Percentiles rank a stretch among this genome's conserved stretches.
These are phyloP conservation scores for Candida cerambycidarum DNA, from an alignment of 805 yeast species.

Conservation along the genomic window DNA sequence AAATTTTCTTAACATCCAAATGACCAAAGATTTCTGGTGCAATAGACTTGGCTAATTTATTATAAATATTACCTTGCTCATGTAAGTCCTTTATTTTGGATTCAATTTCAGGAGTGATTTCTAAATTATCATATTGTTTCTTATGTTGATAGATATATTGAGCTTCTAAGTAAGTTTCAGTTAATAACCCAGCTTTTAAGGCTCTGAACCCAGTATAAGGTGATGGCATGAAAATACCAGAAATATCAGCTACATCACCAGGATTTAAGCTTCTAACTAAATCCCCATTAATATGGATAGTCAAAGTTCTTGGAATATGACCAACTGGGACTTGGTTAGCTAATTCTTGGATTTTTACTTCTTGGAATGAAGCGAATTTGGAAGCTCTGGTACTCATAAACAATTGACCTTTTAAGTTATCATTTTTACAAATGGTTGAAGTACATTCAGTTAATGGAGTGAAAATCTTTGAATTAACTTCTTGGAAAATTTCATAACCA, in stretches of 20 bases:
- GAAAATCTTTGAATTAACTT: constrained; percentile 79
- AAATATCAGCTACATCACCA: constrained; percentile 91
- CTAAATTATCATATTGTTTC: constrained; percentile 72
- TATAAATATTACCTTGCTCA: constrained; percentile 68
- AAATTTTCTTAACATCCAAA: constrained; percentile 87
- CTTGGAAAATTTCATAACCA: constrained; percentile 96
- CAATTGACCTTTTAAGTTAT: constrained; percentile 83
- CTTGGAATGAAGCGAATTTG: constrained; percentile 93
- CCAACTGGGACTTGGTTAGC: constrained; percentile 98
- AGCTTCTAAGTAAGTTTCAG: constrained; percentile 91
- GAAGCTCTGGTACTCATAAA: constrained; percentile 95
- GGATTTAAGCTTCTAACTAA: constrained; percentile 85
- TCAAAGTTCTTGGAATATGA: constrained; percentile 87
- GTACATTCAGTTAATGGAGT: constrained; percentile 88
- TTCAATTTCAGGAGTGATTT: constrained; percentile 56
- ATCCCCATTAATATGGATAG: constrained; percentile 88
- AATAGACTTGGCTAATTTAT: constrained; percentile 77
- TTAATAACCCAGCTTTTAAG: constrained; percentile 84
- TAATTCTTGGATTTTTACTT: constrained; percentile 89
- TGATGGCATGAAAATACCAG: constrained; percentile 89
- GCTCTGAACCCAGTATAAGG: constrained; percentile 97
- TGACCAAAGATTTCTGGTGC: constrained; percentile 99
- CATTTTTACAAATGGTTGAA: constrained; percentile 72
- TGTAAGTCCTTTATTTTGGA: constrained; percentile 56
- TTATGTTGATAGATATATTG: constrained; percentile 86